Evolutionary conservation across 2,329 filamentous ascomycete species (phyloP).

Genomic region (Sarocladium oryzae): DNA sequence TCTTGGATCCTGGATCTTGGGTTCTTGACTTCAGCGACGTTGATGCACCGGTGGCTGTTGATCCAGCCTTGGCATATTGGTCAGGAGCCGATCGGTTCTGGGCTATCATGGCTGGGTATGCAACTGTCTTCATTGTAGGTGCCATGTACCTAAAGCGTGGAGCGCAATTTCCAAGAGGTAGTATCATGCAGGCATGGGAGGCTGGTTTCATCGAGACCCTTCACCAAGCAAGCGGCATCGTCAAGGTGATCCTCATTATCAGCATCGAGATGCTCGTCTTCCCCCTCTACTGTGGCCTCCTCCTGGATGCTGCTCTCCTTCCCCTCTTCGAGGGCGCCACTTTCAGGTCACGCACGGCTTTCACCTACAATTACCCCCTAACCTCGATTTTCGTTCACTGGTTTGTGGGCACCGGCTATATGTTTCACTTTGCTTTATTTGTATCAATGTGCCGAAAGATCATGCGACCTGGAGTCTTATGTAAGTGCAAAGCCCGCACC

Average conservation of each 20-base stretch:
- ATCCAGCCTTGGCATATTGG: constrained; percentile 62
- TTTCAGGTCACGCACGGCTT: constrained; percentile 68
- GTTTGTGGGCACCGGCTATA: constrained; percentile 98
- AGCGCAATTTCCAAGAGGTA: constrained; percentile 56
- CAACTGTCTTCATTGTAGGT: constrained; percentile 66
- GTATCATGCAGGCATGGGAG: constrained; percentile 59
- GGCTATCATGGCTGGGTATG: constrained; percentile 77
- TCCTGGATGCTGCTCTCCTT: constrained; percentile 82
- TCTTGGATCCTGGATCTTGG: constrained; percentile 48
- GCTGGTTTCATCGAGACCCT: constrained; percentile 74
- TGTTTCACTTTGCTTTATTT: constrained; percentile 99
- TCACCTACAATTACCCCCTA: constrained; percentile 71
- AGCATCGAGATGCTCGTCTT: constrained; percentile 99
- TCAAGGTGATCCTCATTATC: constrained; percentile 97
- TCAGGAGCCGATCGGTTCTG: constrained; percentile 55
- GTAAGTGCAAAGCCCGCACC: constrained; percentile 46
- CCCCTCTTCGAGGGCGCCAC: constrained; percentile 82
- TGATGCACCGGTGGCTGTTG: constrained; percentile 31
- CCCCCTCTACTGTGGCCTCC: constrained; percentile 86
- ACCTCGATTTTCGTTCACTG: constrained; percentile 96
- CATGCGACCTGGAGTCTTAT: constrained; percentile 88
- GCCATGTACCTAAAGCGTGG: constrained; percentile 74
- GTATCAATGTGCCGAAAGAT: constrained; percentile 99
- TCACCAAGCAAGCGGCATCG: constrained; percentile 88
- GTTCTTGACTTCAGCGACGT: constrained; percentile 48